These are phyloP conservation scores for Silene noctiflora DNA, from an alignment of 179 eudicot genomes.

Conservation along the genomic window DNA sequence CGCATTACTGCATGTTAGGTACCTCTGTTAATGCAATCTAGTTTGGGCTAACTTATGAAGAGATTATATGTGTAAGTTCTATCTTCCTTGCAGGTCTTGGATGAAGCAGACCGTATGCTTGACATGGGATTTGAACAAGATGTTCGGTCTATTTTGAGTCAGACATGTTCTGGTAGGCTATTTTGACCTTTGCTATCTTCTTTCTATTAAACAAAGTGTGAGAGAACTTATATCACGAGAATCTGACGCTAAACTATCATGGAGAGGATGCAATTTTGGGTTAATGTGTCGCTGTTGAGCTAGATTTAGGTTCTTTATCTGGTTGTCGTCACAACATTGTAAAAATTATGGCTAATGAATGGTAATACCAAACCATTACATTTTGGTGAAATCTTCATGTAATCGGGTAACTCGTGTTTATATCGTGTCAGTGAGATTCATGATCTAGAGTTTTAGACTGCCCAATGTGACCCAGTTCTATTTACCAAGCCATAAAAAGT, in stretches of 20 bases:
- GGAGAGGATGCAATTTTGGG: not conserved
- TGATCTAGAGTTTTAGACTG: no score
- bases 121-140: constrained; percentile 99
- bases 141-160: constrained; percentile 84
- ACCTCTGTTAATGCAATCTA: not conserved
- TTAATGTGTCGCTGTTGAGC: not conserved
- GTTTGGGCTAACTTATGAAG: not conserved
- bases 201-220: not conserved
- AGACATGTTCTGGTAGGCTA: constrained; percentile 69
- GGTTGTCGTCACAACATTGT: no score
- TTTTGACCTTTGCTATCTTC: not conserved
- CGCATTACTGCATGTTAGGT: not conserved
- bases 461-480: no score
- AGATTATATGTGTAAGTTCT: constrained; percentile 1
- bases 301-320: not conserved
- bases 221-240: not conserved
- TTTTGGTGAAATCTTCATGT: no score
- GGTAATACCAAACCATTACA: no score
- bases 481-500: no score
- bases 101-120: constrained; percentile 99
- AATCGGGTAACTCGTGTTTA: no score
- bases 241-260: not conserved
- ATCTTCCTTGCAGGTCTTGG: constrained; percentile 59
- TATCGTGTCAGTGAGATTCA: no score
- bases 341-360: no score